phyloP scores from a whole-genome alignment of 495 filamentous ascomycete species.

The Podospora sp. region DNA sequence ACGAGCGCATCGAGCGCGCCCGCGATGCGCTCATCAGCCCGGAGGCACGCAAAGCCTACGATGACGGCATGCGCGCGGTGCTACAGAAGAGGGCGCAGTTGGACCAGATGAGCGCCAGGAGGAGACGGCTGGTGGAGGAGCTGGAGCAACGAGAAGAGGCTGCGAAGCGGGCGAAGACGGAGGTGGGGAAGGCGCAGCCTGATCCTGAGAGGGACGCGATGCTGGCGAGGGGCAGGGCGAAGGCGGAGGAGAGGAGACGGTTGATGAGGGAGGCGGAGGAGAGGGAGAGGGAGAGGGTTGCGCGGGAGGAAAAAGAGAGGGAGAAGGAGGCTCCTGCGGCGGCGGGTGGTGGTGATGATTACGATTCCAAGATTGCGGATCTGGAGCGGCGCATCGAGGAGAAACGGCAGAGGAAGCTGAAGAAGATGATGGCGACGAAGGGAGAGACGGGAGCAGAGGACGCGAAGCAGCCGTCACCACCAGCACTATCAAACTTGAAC shows the following conservation, averaged over 20 bases:
- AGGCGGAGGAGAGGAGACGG: slow-evolving; percentile 39
- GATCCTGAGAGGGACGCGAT: slow-evolving; percentile 30
- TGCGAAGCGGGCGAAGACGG: slow-evolving; percentile 32
- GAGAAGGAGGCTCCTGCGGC: slow-evolving; percentile 19
- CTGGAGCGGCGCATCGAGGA: slow-evolving; percentile 41
- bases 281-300: slow-evolving; percentile 36
- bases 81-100: slow-evolving; percentile 38
- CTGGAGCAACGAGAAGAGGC: slow-evolving; percentile 39
- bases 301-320: slow-evolving; percentile 22
- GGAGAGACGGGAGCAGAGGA: neutral
- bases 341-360: slow-evolving; percentile 25
- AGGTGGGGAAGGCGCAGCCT: neutral
- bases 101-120: slow-evolving; percentile 35
- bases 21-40: slow-evolving; percentile 46
- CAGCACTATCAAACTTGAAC: slow-evolving; percentile 20
- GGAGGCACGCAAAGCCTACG: slow-evolving; percentile 46
- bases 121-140: slow-evolving; percentile 41
- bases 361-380: slow-evolving; percentile 46
- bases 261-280: slow-evolving; percentile 46
- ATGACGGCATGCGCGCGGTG: slow-evolving; percentile 43
- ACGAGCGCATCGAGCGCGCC: slow-evolving; percentile 51
- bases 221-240: slow-evolving; percentile 29
- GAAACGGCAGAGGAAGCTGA: slow-evolving; percentile 35
- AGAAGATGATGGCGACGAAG: slow-evolving; percentile 38
- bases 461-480: slow-evolving; percentile 13